Evolutionary conservation across 2,329 filamentous ascomycete species (phyloP), one percentile per base, ranked within the genome.

Genomic region (Gyromitra esculenta): DNA sequence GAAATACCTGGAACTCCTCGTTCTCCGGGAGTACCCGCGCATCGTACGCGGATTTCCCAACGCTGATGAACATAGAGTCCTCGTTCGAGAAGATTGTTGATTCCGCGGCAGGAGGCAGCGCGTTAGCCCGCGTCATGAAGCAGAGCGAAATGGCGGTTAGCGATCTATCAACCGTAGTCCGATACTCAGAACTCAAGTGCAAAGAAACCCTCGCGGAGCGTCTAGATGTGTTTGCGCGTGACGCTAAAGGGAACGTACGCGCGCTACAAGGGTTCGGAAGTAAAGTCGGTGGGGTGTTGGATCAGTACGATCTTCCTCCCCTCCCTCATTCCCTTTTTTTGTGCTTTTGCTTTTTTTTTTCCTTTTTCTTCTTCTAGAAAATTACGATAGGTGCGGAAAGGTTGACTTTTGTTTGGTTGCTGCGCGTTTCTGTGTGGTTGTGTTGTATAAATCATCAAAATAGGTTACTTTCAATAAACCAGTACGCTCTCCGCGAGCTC

Each of bases 121-220:
- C 89, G 1, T 84, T 96, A 1, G 92, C 92, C 0, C 86, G 92
- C 80, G 90, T 92, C 79, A 94, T 96, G 90, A 94, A 93, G 84
- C 88, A 89, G n/a, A 90, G 90, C 5, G 91, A 94, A 83, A 86
- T 89, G 3, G 89, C 91, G 0, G 90, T 96, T 43, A 89, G 92
- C 54, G 92, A 94, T 80, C 84, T 96, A 18, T 88, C 91, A 52
- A 90, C 89, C 39, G 86, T 94, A 59, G 91, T 96, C 41, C 87
- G 88, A 50, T 89, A 90, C 83, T 93, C 91, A 79, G 87, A 88
- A 25, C 85, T 96, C 0, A 80, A 88, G 89, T 35, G 88, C 88
- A 11, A 84, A 82, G 82, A 83, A 80, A 81, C 81, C 77, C 66
- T 75, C 25, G 59, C 73, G 39, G 67, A 75, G 50, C 64, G 77